Base-by-base conservation (phyloP, 1,139 yeast genomes). In the Yamadazyma songkhlaensis region DNA sequence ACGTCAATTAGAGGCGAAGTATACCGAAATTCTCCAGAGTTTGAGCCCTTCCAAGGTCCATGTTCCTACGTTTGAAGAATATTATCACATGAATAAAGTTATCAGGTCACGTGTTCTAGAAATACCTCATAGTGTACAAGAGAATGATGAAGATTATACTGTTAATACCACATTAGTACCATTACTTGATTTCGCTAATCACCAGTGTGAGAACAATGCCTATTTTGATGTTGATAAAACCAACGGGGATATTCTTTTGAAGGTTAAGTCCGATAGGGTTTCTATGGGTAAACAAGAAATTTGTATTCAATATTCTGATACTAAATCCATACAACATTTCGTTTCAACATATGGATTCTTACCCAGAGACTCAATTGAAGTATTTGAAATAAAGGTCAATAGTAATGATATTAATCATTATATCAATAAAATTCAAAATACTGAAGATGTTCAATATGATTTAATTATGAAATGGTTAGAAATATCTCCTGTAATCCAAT, bases 131-230 rank as follows among this genome's bases (percentile, higher is more conserved):
- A 50, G 44, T 2, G 48, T 43, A 7, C 52, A 42, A 4, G 42
- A 35, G 6, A 24, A 34, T 14, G 47, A 44, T 22, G 57, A 55
- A 10, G 75, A 71, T 34, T 82, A 63, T 45, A 55, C 59, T 8
- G 76, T 77, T 5, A 71, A 76, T 37, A 67, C 79, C 0, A 72
- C 86, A 0, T 55, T 83, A 39, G 86, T 83, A 0, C 89, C 92
- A 0, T 46, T 80, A 1, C 52, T 83, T 25, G 92, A 83, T 53
- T 83, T 77, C 64, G 85, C 75, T 4, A 83, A 83, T 51, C 92
- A 83, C 52, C 60, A 59, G 32, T 60, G 56, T 29, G 27, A 43
- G 6, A 59, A 62, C 34, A 81, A 79, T 54, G 74, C 84, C 0
- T 70, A 64, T 46, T 83, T 81, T 57, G 92, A 83, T 53, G 67